Evolutionary conservation across 805 yeast species (phyloP), one percentile per base, ranked within the genome.

Genomic region (Wickerhamiella brachini): DNA sequence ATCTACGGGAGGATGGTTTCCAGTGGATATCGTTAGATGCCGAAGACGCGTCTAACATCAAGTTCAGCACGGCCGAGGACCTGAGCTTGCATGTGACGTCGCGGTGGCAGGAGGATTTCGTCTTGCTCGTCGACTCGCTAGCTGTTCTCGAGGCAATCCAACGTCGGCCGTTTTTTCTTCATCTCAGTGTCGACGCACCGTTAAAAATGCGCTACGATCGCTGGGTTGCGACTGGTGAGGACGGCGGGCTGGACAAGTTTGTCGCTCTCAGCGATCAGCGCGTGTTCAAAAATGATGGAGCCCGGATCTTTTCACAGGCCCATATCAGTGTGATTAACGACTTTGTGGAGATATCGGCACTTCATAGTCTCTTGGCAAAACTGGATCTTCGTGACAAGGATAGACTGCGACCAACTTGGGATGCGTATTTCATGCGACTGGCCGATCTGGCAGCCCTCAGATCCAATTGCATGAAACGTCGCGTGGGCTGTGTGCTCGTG

Each of bases 401-500:
- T 20, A 69, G 95, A 37, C 70, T 86, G 34, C 70, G 99, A 51
- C 99, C 99, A 1, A 77, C 81, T 3, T 93, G 99, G 99, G 98
- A 93, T 64, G 77, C 90, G 1, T 93, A 93, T 64, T 93, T 93
- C 66, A 93, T 93, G 98, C 72, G 80, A 44, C 68, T 93, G 53
- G 97, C 98, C 0, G 88, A 86, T 57, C 73, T 93, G 60, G 98
- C 98, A 0, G 95, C 98, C 0, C 71, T 81, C 46, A 72, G 99
- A 57, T 82, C 95, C 24, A 93, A 93, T 59, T 93, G 99, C 70
- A 93, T 93, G 97, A 93, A 93, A 66, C 71, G 99, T 53, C 74
- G 95, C 49, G 99, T 93, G 2, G 99, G 99, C 0, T 90, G 97
- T 67, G 97, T 93, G 8, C 77, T 93, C 17, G 96, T 87, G 2